These are phyloP conservation scores for Trebouxia gelatinosa DNA, from an alignment of 163 green algal genomes.

Conservation along the genomic window DNA sequence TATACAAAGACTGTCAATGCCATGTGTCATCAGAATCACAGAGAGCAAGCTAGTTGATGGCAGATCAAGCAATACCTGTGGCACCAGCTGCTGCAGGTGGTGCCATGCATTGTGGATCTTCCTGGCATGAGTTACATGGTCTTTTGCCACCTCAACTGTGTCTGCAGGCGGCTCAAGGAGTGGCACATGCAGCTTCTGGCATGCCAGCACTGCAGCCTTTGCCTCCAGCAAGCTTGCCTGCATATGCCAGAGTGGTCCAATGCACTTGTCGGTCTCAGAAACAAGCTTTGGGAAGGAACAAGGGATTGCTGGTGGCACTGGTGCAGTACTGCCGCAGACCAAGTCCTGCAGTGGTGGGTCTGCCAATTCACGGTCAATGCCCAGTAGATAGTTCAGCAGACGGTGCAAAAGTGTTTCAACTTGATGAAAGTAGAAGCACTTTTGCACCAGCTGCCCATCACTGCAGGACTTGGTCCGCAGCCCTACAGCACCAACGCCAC, in stretches of 20 bases:
- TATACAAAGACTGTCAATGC: too few relatives aligned
- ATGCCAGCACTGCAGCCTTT: neutral
- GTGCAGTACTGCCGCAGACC: too few relatives aligned
- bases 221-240: slow-evolving; percentile 18
- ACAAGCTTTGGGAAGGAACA: too few relatives aligned
- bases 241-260: neutral
- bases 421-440: neutral
- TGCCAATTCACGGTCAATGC: neutral
- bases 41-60: too few relatives aligned
- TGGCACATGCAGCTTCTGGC: neutral
- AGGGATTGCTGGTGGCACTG: too few relatives aligned
- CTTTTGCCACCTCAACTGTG: neutral
- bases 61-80: too few relatives aligned
- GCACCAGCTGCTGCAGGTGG: slow-evolving; percentile 9
- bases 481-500: too few relatives aligned
- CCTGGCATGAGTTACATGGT: neutral
- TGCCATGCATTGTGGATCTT: neutral
- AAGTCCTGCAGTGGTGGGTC: neutral
- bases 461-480: neutral
- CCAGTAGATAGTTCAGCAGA: neutral
- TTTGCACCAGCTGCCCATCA: neutral
- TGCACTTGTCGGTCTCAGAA: too few relatives aligned
- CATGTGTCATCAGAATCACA: too few relatives aligned
- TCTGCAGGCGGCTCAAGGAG: slow-evolving; percentile 8
- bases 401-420: neutral